Evolutionary conservation across 2,329 filamentous ascomycete species (phyloP), one percentile per base, ranked within the genome.

Genomic region (Exophiala viscosa): DNA sequence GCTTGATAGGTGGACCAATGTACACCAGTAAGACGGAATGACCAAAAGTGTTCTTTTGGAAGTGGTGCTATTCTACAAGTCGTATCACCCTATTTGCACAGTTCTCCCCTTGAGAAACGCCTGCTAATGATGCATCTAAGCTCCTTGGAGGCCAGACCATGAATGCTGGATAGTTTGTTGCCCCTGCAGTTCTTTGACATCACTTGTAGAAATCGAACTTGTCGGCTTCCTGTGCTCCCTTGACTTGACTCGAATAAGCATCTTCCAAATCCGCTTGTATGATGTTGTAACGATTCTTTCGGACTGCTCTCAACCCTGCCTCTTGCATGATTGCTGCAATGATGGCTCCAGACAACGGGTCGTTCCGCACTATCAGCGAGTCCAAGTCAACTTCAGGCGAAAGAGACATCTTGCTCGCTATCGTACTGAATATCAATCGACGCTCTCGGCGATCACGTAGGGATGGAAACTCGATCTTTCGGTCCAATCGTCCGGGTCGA

Each of bases 301-400:
- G 82, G 60, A 97, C 92, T 20, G 92, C 92, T 62, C 91, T 83
- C 63, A 99, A 79, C 62, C 93, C 93, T 31, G 93, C 93, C 75
- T 99, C 93, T 73, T 99, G 93, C 93, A 99, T 99, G 69, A 99
- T 96, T 46, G 93, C 93, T 43, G 93, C 91, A 69, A 99, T 99
- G 64, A 99, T 86, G 52, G 93, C 93, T 64, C 93, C 93, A 44
- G 88, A 95, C 44, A 99, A 77, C 2, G 93, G 93, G 69, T 99
- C 93, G 68, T 97, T 99, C 65, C 93, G 85, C 61, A 96, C 90
- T 66, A 99, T 99, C 66, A 99, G 77, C 61, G 88, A 93, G 73
- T 99, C 93, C 58, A 99, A 78, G 69, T 99, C 93, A 50, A 96
- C 93, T 71, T 99, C 93, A 42, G 93, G 93, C 10, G 90, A 91